Evolutionary conservation across 345 rosid species (phyloP), one percentile per base, ranked within the genome.

Genomic region (Mercurialis annua): DNA sequence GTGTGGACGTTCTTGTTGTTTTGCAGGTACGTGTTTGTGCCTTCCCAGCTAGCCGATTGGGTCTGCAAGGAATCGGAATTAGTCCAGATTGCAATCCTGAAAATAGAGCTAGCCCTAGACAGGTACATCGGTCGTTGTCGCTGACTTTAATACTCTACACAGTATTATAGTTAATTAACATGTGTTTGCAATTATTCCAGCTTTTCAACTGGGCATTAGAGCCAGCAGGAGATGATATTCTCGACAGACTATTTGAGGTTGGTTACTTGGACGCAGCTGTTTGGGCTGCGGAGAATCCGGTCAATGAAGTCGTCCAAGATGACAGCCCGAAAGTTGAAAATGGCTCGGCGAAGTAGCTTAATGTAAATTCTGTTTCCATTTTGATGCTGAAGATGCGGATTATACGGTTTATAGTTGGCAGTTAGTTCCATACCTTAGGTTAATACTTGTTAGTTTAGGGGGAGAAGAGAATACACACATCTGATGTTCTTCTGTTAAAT

Each of bases 81-180:
- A 83, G 92, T 70, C 99, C 97, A 6, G 97, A 94, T 70, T 86
- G 92, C 84, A 91, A 91, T 65, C 97, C 97, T 52, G 83, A 86
- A 64, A 78, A 76, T 71, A 81, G 91, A 51, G 90, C 89, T 24
- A 80, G 69, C 51, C 73, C 87, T 23, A 81, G 92, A 81, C 83
- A 94, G 90, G 99, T 87, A 83, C 34, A 1, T 24, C n/a, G 54
- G 34, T 57, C 59, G 47, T 17, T 62, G 17, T 36, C 14, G 40
- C 21, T 55, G 31, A 48, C 67, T 49, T 29, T 60, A 24, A 24
- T n/a, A 3, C 59, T 47, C 30, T 30, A 34, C 48, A 49, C 7
- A 14, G 42, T 18, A 16, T 62, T 11, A n/a, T n/a, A 34, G 27
- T 30, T 20, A 49, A 65, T 77, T 38, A 73, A 33, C 65, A 17